Percentiles rank a stretch among this genome's conserved stretches.
Conservation (phyloP, 2,329 filamentous ascomycete species). For the Aspergillus udagawae region DNA sequence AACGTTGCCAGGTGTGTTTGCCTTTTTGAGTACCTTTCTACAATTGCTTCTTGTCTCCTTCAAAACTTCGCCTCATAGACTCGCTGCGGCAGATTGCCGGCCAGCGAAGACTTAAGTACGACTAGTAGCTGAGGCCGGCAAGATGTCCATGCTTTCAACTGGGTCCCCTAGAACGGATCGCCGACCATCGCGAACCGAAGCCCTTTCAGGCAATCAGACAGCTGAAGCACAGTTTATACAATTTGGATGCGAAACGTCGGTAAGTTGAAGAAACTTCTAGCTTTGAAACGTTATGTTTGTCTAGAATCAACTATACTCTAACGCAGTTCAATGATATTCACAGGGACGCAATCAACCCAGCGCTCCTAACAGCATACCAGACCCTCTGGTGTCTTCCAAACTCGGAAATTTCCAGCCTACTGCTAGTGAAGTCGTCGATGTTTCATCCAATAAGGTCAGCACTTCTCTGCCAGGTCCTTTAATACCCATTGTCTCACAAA, state of each 20-base stretch:
- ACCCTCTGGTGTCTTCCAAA: slow-evolving; percentile 32
- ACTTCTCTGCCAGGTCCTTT: background rate
- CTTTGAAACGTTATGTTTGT: background rate
- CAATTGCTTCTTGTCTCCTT: slow-evolving; percentile 13
- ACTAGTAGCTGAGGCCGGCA: slow-evolving; percentile 4
- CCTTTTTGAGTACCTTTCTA: slow-evolving; percentile 7
- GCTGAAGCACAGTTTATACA: slow-evolving; percentile 13
- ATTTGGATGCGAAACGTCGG: slow-evolving; percentile 24
- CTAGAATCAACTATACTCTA: background rate
- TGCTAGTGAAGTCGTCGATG: slow-evolving; percentile 20
- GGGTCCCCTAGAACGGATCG: slow-evolving; percentile 22
- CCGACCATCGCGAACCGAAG: slow-evolving; percentile 18
- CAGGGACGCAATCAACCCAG: slow-evolving; percentile 25
- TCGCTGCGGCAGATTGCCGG: background rate
- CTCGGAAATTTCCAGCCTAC: slow-evolving; percentile 29
- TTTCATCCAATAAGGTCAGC: slow-evolving; percentile 36
- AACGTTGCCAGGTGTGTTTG: slow-evolving; percentile 16
- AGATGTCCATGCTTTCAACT: slow-evolving; percentile 27
- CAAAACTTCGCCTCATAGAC: background rate
- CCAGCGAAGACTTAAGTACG: background rate
- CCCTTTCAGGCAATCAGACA: slow-evolving; percentile 17
- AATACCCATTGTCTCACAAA: slow-evolving; percentile 28
- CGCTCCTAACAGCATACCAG: slow-evolving; percentile 23
- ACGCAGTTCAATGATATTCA: slow-evolving; percentile 1
- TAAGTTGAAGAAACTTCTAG: slow-evolving; percentile 14